Conservation (phyloP, 352 stramenopile species). For the Phytophthora boehmeriae region DNA sequence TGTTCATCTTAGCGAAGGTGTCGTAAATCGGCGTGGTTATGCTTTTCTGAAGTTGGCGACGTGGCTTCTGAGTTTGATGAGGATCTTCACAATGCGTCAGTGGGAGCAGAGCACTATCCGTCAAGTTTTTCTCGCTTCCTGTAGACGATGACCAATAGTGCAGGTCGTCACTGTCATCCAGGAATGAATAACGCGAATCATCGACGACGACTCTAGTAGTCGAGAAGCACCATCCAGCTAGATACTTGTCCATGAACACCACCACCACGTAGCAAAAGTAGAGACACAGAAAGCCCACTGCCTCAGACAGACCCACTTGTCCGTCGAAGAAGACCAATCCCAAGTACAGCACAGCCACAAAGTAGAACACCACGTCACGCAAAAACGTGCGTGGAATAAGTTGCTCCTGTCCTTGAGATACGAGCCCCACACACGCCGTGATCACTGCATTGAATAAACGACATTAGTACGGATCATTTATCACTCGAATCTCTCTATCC, state of each 20-base stretch:
- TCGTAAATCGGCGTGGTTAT: slow-evolving; percentile 39
- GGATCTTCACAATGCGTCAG: slow-evolving; percentile 9
- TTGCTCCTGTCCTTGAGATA: slow-evolving; percentile 72
- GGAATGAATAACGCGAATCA: slow-evolving; percentile 21
- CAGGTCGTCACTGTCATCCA: slow-evolving; percentile 44
- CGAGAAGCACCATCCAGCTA: slow-evolving; percentile 37
- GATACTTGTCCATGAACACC: slow-evolving; percentile 67
- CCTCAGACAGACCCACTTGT: slow-evolving; percentile 62
- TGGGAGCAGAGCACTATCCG: slow-evolving; percentile 8
- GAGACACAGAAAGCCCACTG: slow-evolving; percentile 74
- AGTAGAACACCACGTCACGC: slow-evolving; percentile 80
- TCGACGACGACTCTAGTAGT: slow-evolving; percentile 14
- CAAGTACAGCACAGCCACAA: slow-evolving; percentile 70
- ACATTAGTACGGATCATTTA: not conserved
- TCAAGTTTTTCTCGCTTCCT: slow-evolving; percentile 29
- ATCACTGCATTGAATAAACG: slow-evolving; percentile 59
- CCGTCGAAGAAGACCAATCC: slow-evolving; percentile 77
- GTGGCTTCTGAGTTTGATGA: slow-evolving; percentile 9
- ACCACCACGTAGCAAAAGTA: slow-evolving; percentile 65
- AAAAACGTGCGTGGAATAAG: slow-evolving; percentile 79
- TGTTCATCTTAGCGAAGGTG: slow-evolving; percentile 29
- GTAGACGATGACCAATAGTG: slow-evolving; percentile 33
- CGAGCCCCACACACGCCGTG: slow-evolving; percentile 69
- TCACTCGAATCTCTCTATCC: not conserved
- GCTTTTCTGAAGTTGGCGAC: slow-evolving; percentile 36